Conservation (phyloP, 2,329 filamentous ascomycete genomes). For the Botryotinia calthae region DNA sequence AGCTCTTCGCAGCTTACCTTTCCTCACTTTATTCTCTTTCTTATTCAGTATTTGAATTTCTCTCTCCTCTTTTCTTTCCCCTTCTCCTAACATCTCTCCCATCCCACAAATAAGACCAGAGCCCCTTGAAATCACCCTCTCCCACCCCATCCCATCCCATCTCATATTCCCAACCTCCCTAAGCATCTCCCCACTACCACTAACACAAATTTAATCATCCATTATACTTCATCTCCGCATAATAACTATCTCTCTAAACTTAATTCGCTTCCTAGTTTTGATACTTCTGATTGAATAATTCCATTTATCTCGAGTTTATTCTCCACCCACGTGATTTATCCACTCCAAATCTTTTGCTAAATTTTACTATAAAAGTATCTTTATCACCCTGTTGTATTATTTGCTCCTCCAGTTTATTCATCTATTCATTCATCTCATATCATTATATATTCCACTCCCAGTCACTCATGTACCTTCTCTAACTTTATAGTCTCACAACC, state of each 20-base stretch:
- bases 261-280: not conserved
- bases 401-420: too few species aligned
- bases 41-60: not conserved
- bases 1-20: not conserved
- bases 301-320: too few species aligned
- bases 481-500: too few species aligned
- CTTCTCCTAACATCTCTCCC: too few species aligned
- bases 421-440: too few species aligned
- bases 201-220: not conserved
- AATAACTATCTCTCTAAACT: not conserved
- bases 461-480: too few species aligned
- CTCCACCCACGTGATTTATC: too few species aligned
- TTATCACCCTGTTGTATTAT: too few species aligned
- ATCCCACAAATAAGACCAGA: not conserved
- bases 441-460: too few species aligned
- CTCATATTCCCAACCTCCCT: fast-evolving
- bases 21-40: not conserved
- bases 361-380: too few species aligned
- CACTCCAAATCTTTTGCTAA: too few species aligned
- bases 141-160: not conserved
- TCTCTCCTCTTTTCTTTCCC: not conserved
- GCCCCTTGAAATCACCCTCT: not conserved
- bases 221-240: not conserved
- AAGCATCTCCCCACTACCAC: not conserved
- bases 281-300: too few species aligned